phyloP scores from a whole-genome alignment of 2,329 filamentous ascomycete species.

The Cladobotryum mycophilum region DNA sequence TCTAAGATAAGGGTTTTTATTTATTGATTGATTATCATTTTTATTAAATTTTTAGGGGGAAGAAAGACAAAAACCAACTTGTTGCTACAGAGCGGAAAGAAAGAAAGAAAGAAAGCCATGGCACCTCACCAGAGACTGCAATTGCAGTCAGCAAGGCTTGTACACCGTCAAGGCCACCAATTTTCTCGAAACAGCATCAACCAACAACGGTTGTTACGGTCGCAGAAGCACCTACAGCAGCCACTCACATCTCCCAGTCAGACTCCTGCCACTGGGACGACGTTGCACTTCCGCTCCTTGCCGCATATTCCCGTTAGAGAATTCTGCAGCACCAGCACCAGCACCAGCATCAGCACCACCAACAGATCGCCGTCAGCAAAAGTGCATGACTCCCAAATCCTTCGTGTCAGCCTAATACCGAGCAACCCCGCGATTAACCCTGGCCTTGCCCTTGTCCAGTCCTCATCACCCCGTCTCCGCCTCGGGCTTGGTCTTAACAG shows the following conservation, averaged over 20 bases:
- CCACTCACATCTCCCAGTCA: no score
- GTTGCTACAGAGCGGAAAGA: neutral
- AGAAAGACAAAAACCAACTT: neutral
- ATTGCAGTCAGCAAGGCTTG: neutral
- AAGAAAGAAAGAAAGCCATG: neutral
- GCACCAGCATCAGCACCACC: no score
- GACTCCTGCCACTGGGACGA: no score
- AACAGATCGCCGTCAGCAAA: no score
- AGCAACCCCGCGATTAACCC: no score
- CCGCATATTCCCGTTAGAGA: slow-evolving; percentile 8
- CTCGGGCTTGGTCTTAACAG: no score
- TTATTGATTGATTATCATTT: no score
- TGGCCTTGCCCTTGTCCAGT: neutral
- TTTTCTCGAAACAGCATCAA: neutral
- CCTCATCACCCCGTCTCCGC: neutral
- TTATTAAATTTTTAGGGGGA: neutral
- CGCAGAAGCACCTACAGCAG: neutral
- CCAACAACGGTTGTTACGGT: neutral
- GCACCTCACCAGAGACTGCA: slow-evolving; percentile 6
- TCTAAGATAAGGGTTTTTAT: no score
- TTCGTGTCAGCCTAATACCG: no score
- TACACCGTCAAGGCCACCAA: neutral
- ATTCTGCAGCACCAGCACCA: neutral
- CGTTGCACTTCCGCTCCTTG: neutral
- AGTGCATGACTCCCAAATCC: no score